Evolutionary conservation across 1,139 yeast species (phyloP), one percentile per base, ranked within the genome.

Genomic region (Blastobotrys proliferans): DNA sequence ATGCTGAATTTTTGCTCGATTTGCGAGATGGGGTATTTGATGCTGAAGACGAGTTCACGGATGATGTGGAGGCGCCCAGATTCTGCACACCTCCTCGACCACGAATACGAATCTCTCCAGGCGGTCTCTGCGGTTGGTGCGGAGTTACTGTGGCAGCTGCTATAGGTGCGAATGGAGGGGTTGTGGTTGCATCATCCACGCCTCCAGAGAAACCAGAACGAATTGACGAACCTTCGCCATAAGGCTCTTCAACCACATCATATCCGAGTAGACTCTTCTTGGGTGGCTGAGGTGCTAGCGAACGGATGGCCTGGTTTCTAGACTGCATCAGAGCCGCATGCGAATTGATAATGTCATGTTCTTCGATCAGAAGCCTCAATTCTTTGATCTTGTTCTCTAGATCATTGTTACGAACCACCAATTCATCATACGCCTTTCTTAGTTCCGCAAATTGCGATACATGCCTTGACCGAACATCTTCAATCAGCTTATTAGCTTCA

Each of bases 31-130:
- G n/a, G n/a, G n/a, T n/a, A n/a, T n/a, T n/a, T n/a, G n/a, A n/a
- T n/a, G n/a, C n/a, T n/a, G n/a, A n/a, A n/a, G 34, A 14, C 6
- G 34, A 21, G 19, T 27, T 21, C 2, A 28, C 4, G n/a, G 38
- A 35, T 6, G n/a, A n/a, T n/a, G n/a, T n/a, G n/a, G n/a, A n/a
- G 26, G 26, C 8, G 11, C 34, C 39, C 3, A 48, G 41, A 32
- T 60, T 62, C 44, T 62, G 67, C 4, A 61, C 61, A 3, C 67
- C 67, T 8, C 67, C 67, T 3, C 67, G 53, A 16, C 67, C 67
- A 4, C 60, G 47, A 33, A 59, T 52, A 22, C 62, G 45, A 5
- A 45, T 40, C 41, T 49, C 54, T 8, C 26, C 11, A 22, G 32
- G 38, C 14, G 13, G 19, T 14, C 10, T 19, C 17, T 2, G 33